Percentiles rank a stretch among this genome's conserved stretches.
Evolutionary conservation across 768 basidiomycete species (phyloP).

Genomic region (Lyophyllum atratum): DNA sequence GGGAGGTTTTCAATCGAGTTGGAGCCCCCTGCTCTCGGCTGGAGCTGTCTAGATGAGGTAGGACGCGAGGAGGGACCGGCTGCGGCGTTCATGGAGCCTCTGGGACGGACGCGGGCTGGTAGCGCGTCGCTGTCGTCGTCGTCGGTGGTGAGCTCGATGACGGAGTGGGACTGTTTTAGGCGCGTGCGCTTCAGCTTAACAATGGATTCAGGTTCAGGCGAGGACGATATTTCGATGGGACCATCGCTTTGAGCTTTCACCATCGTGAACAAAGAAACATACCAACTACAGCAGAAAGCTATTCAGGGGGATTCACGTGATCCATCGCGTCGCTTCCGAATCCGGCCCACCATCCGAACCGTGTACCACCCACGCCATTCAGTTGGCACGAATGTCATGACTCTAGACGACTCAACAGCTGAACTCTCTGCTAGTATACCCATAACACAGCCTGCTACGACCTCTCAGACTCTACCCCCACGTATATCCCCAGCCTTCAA

Average conservation of each 20-base stretch:
- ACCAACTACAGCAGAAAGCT: neutral
- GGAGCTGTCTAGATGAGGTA: neutral
- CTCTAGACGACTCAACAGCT: neutral
- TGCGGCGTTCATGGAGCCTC: neutral
- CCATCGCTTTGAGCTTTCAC: neutral
- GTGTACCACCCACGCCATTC: too few species aligned
- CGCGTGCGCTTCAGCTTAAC: neutral
- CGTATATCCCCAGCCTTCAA: conserved; percentile 49
- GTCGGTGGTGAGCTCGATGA: conserved; percentile 57
- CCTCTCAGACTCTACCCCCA: neutral
- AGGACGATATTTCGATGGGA: conserved; percentile 14
- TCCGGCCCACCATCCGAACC: too few species aligned
- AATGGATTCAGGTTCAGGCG: conserved; percentile 15
- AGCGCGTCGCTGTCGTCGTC: conserved; percentile 35
- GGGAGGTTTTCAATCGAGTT: conserved; percentile 13
- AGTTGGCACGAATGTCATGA: too few species aligned
- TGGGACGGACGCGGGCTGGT: neutral
- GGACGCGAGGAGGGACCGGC: conserved; percentile 16
- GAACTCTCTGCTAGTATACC: neutral
- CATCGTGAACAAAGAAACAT: neutral
- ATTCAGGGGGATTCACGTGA: too few species aligned
- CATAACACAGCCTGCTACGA: neutral
- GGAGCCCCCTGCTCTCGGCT: neutral
- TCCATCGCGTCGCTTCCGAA: too few species aligned
- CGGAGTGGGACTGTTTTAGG: conserved; percentile 11